A percentile compares a stretch with the other conserved stretches of the same genome.
phyloP scores from a whole-genome alignment of 306 rosid genomes.

The Abrus precatorius region DNA sequence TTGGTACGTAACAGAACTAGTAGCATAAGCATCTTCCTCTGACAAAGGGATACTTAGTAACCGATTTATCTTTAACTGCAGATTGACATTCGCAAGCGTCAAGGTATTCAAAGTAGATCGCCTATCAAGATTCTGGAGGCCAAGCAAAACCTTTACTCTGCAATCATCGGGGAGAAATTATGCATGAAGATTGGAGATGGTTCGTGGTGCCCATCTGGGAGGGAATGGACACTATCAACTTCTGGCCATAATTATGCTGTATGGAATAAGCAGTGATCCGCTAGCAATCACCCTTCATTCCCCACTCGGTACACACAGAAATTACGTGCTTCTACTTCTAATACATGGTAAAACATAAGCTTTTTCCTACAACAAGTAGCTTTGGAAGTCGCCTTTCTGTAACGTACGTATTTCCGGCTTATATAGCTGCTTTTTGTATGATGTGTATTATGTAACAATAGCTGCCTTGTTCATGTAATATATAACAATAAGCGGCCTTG shows the following conservation, averaged over 20 bases:
- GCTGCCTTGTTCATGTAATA: background rate
- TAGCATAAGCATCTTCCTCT: background rate
- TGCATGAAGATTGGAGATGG: slow-evolving; percentile 93
- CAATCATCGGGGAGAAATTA: slow-evolving; percentile 77
- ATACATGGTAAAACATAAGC: slow-evolving; percentile 19
- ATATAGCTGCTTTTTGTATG: background rate
- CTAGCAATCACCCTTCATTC: background rate
- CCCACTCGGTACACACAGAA: background rate
- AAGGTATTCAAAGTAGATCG: slow-evolving; percentile 83
- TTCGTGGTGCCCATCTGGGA: slow-evolving; percentile 85
- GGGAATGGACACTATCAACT: slow-evolving; percentile 84
- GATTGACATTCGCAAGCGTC: slow-evolving; percentile 80
- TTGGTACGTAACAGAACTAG: slow-evolving; percentile 59
- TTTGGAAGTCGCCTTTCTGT: slow-evolving; percentile 24
- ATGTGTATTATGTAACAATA: background rate
- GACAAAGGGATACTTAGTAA: slow-evolving; percentile 12
- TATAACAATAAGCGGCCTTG: background rate
- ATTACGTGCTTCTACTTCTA: slow-evolving; percentile 4
- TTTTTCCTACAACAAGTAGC: background rate
- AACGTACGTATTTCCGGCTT: slow-evolving; percentile 15
- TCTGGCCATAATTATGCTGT: slow-evolving; percentile 83
- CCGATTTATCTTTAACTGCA: slow-evolving; percentile 50
- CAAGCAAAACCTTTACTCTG: slow-evolving; percentile 79
- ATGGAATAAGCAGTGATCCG: slow-evolving; percentile 68
- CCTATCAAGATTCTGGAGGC: slow-evolving; percentile 80